phyloP scores from a whole-genome alignment of 208 protist genomes.

The Acanthamoeba triangularis region DNA sequence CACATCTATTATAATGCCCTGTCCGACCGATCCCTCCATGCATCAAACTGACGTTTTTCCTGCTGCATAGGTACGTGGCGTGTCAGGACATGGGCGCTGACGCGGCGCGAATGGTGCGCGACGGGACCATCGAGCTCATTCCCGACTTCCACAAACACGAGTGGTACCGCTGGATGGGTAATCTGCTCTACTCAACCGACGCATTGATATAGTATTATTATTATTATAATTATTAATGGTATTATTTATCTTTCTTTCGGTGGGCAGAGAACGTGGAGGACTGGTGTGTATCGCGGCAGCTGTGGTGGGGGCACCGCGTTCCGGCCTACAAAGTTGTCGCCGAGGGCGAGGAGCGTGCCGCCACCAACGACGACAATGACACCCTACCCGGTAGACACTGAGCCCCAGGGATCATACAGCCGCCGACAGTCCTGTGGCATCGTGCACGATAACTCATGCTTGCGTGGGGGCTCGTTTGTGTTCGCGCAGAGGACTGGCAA shows the following conservation, averaged over 20 bases:
- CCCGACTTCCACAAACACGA: slow-evolving; percentile 95
- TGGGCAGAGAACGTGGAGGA: slow-evolving; percentile 93
- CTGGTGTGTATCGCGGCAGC: slow-evolving; percentile 99
- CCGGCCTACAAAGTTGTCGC: slow-evolving; percentile 97
- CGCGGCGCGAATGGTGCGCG: slow-evolving; percentile 84
- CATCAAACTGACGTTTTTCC: background rate
- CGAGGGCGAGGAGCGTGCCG: slow-evolving; percentile 78
- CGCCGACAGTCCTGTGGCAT: no score
- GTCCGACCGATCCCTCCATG: no score
- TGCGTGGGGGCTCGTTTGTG: background rate
- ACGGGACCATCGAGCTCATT: slow-evolving; percentile 96
- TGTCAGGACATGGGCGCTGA: slow-evolving; percentile 92
- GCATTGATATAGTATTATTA: background rate
- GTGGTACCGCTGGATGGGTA: slow-evolving; percentile 98
- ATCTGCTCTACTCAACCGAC: background rate
- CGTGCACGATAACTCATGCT: no score
- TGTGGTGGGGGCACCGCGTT: slow-evolving; percentile 99
- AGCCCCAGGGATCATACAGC: no score
- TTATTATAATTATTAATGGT: no score
- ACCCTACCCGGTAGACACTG: background rate
- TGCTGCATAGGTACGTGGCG: slow-evolving; percentile 82
- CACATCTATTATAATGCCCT: no score
- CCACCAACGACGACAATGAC: background rate
- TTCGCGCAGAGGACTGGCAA: background rate
- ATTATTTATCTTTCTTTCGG: slow-evolving; percentile 77